Percentiles rank a stretch among this genome's conserved stretches.
Evolutionary conservation across 2,329 filamentous ascomycete species (phyloP).

Genomic region (Cladosporium sp.): DNA sequence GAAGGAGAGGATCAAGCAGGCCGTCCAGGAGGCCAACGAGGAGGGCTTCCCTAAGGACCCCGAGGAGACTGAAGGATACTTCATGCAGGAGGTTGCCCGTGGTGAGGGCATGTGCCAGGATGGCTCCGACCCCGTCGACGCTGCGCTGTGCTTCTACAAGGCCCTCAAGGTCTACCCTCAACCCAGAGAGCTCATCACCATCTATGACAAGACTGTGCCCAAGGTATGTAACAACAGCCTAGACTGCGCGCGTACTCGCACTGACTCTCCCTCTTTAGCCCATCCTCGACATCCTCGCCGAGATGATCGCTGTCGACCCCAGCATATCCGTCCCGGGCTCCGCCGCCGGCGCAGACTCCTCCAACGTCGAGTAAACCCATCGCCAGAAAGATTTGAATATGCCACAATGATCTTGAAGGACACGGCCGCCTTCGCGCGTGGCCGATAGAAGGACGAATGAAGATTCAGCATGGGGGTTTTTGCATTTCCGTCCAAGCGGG

Average conservation of each 20-base stretch:
- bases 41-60: conserved; percentile 87
- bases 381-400: neutral
- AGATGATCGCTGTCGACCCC: conserved; percentile 94
- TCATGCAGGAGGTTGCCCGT: conserved; percentile 89
- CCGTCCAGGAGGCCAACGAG: conserved; percentile 75
- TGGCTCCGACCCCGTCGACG: conserved; percentile 73
- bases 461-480: conserved; percentile 7
- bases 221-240: conserved; percentile 58
- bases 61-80: conserved; percentile 92
- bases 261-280: conserved; percentile 49
- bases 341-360: conserved; percentile 17
- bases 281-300: conserved; percentile 89
- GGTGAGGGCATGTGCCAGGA: conserved; percentile 80
- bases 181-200: conserved; percentile 84
- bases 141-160: conserved; percentile 95
- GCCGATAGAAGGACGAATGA: neutral
- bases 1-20: conserved; percentile 67
- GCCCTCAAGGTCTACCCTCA: conserved; percentile 97
- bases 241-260: neutral
- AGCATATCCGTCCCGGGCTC: conserved; percentile 39
- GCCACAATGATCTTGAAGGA: conserved; percentile 1
- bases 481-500: conserved; percentile 10
- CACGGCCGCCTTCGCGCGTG: neutral
- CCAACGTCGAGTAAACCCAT: conserved; percentile 9
- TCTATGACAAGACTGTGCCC: conserved; percentile 97